phyloP scores from a whole-genome alignment of 2,329 filamentous ascomycete species.

The Trichoderma lentiforme region DNA sequence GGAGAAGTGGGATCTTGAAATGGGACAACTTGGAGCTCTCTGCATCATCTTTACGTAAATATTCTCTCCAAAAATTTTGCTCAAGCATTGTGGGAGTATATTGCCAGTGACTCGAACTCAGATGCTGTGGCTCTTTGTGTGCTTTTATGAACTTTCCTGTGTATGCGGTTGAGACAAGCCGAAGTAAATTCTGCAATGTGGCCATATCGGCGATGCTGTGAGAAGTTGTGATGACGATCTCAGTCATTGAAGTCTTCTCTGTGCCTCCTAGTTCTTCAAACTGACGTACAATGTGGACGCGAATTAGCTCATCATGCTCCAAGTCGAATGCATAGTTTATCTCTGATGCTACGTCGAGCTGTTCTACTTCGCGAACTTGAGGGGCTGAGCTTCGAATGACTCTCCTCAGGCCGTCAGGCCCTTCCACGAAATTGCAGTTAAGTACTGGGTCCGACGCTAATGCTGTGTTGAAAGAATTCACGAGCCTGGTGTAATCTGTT shows the following conservation, averaged over 20 bases:
- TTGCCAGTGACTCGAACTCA: background rate
- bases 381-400: background rate
- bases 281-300: background rate
- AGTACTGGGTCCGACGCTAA: background rate
- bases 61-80: background rate
- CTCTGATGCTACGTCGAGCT: background rate
- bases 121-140: background rate
- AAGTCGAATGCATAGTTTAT: background rate
- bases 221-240: slow-evolving; percentile 11
- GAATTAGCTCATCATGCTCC: background rate
- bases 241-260: background rate
- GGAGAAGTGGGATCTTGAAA: background rate
- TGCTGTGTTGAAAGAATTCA: background rate
- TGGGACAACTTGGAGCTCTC: background rate
- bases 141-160: background rate
- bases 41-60: background rate
- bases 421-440: background rate
- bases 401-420: background rate
- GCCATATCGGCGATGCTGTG: slow-evolving; percentile 14
- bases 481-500: background rate
- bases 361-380: background rate
- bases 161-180: background rate
- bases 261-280: too few relatives aligned
- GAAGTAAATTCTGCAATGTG: slow-evolving; percentile 15
- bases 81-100: background rate